phyloP scores from a whole-genome alignment of 164 flowering plant species.

The Protea cynaroides region DNA sequence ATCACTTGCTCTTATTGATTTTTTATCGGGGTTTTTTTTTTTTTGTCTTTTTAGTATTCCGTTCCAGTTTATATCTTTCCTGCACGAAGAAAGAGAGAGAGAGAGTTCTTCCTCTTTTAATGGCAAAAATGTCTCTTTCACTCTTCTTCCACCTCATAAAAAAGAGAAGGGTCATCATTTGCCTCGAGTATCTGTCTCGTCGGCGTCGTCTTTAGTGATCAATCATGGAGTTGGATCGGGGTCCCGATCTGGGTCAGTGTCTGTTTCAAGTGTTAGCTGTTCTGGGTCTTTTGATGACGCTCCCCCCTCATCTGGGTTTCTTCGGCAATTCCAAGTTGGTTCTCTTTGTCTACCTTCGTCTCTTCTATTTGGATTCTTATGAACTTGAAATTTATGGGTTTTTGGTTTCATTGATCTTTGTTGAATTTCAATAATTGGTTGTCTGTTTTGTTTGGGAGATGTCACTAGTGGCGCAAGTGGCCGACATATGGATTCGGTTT shows the following conservation, averaged over 20 bases:
- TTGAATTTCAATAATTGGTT: background rate
- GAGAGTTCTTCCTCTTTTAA: too few species aligned
- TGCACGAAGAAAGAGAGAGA: too few species aligned
- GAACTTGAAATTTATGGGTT: background rate
- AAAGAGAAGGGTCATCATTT: slow-evolving; percentile 54
- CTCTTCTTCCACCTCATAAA: too few species aligned
- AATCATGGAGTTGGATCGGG: slow-evolving; percentile 33
- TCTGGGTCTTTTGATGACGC: slow-evolving; percentile 73
- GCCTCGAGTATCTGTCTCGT: slow-evolving; percentile 47
- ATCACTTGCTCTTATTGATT: too few species aligned
- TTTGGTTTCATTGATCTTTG: background rate
- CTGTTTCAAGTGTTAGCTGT: slow-evolving; percentile 68
- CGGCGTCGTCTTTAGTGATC: slow-evolving; percentile 15
- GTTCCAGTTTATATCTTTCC: too few species aligned
- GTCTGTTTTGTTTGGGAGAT: background rate
- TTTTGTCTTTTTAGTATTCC: too few species aligned
- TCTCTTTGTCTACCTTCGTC: background rate
- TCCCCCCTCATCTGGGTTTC: slow-evolving; percentile 24
- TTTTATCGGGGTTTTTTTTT: too few species aligned
- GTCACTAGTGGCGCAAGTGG: too few species aligned
- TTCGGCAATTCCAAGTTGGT: slow-evolving; percentile 25
- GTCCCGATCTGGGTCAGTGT: slow-evolving; percentile 40
- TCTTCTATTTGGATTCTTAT: background rate
- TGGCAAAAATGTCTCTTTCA: too few species aligned
- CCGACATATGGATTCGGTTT: too few species aligned